Evolutionary conservation across 1,139 yeast species (phyloP).

Genomic region (Sugiyamaella grinbergsii): DNA sequence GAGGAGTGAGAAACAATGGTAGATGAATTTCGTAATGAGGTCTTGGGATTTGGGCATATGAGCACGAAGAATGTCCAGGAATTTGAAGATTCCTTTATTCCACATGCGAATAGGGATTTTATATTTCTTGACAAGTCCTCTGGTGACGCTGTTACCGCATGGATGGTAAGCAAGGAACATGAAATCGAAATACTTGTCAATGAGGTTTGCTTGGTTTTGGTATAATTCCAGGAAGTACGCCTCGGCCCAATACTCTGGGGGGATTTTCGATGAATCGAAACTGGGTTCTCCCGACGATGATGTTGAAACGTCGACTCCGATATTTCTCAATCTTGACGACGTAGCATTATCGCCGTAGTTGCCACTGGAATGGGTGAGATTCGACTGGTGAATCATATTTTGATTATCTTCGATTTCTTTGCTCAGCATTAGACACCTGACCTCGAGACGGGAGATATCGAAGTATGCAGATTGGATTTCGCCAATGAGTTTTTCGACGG

Average conservation of each 20-base stretch:
- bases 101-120: conserved; percentile 40
- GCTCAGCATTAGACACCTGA: conserved; percentile 26
- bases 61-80: conserved; percentile 36
- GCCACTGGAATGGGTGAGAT: conserved; percentile 2
- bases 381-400: conserved; percentile 12
- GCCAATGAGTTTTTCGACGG: conserved; percentile 27
- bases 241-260: conserved; percentile 23
- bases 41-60: conserved; percentile 34
- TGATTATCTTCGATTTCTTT: conserved; percentile 25
- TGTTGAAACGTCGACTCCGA: not conserved
- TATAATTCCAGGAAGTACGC: conserved; percentile 30
- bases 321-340: conserved; percentile 6
- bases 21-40: conserved; percentile 35
- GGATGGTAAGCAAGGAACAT: conserved; percentile 37
- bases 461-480: conserved; percentile 35
- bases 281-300: not conserved
- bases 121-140: conserved; percentile 36
- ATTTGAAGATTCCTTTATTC: conserved; percentile 40
- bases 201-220: conserved; percentile 31
- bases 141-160: conserved; percentile 33
- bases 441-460: conserved; percentile 34
- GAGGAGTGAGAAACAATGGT: conserved; percentile 35
- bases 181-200: conserved; percentile 38
- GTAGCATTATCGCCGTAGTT: conserved; percentile 16
- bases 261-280: conserved; percentile 9